A percentile compares a stretch with the other conserved stretches of the same genome.
These are phyloP conservation scores for Pseudogymnoascus sp. DNA, from an alignment of 2,329 filamentous ascomycete species.

Conservation along the genomic window DNA sequence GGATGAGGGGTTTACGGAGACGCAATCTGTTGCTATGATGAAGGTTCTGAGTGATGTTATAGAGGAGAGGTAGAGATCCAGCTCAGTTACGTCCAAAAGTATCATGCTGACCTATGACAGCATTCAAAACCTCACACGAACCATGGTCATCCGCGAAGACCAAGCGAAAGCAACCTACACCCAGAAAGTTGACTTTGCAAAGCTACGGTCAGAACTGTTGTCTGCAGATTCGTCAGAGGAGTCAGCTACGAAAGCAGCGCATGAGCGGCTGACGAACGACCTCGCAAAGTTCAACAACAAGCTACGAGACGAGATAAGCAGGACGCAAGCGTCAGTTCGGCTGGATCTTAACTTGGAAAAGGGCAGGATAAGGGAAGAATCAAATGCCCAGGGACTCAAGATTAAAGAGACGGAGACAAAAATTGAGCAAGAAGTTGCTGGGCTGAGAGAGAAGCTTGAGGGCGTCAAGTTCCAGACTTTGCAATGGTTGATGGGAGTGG, in stretches of 20 bases:
- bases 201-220: slow-evolving; percentile 87
- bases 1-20: slow-evolving; percentile 88
- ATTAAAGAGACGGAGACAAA: slow-evolving; percentile 98
- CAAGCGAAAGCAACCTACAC: slow-evolving; percentile 71
- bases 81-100: slow-evolving; percentile 2
- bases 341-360: slow-evolving; percentile 95
- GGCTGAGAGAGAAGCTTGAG: slow-evolving; percentile 83
- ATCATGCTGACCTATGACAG: slow-evolving; percentile 33
- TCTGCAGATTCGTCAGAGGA: slow-evolving; percentile 87
- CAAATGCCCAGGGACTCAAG: slow-evolving; percentile 92
- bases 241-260: slow-evolving; percentile 76
- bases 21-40: slow-evolving; percentile 98
- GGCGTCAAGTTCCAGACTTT: slow-evolving; percentile 96
- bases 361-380: slow-evolving; percentile 90
- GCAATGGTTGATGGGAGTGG: slow-evolving; percentile 93
- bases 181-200: slow-evolving; percentile 96
- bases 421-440: slow-evolving; percentile 95
- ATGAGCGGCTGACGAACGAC: slow-evolving; percentile 90
- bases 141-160: slow-evolving; percentile 96
- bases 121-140: slow-evolving; percentile 93
- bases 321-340: slow-evolving; percentile 86
- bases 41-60: slow-evolving; percentile 93
- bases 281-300: slow-evolving; percentile 87
- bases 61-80: slow-evolving; percentile 63
- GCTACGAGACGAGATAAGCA: slow-evolving; percentile 84